These are phyloP conservation scores for Fusarium falciforme DNA, from an alignment of 2,329 filamentous ascomycete genomes.

Conservation along the genomic window DNA sequence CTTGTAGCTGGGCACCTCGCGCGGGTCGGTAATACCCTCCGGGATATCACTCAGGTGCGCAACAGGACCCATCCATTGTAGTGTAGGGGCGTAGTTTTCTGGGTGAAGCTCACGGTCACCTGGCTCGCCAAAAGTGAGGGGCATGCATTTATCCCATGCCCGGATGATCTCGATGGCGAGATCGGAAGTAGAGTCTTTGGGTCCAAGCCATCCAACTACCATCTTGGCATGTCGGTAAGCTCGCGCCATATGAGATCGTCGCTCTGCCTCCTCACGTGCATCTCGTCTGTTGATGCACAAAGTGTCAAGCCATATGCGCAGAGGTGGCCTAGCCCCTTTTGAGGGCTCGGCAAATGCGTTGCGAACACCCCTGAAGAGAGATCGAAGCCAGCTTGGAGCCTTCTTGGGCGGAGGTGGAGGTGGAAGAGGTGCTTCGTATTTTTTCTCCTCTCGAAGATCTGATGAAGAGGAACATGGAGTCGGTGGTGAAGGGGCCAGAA, in stretches of 20 bases:
- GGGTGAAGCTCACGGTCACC: conserved; percentile 37
- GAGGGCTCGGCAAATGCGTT: conserved; percentile 14
- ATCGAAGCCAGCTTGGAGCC: conserved; percentile 34
- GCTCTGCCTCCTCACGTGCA: conserved; percentile 29
- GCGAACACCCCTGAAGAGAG: conserved; percentile 25
- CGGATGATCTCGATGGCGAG: conserved; percentile 37
- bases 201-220: conserved; percentile 38
- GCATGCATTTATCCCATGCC: conserved; percentile 41
- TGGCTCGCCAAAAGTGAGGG: conserved; percentile 32
- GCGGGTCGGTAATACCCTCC: conserved; percentile 35
- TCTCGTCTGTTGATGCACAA: conserved; percentile 35
- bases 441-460: conserved; percentile 15
- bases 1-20: conserved; percentile 37
- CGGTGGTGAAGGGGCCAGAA: conserved; percentile 22
- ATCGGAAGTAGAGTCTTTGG: conserved; percentile 34
- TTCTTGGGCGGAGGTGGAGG: conserved; percentile 33
- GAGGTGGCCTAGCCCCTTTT: conserved; percentile 17
- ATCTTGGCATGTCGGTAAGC: conserved; percentile 35
- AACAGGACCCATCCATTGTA: conserved; percentile 40
- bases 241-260: conserved; percentile 34
- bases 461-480: conserved; percentile 15
- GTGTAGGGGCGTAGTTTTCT: conserved; percentile 32
- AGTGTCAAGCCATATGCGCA: conserved; percentile 38
- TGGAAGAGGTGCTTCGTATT: neutral
- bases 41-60: conserved; percentile 40